These are phyloP conservation scores for Saturnispora zaruensis DNA, from an alignment of 805 yeast genomes.

Conservation along the genomic window DNA sequence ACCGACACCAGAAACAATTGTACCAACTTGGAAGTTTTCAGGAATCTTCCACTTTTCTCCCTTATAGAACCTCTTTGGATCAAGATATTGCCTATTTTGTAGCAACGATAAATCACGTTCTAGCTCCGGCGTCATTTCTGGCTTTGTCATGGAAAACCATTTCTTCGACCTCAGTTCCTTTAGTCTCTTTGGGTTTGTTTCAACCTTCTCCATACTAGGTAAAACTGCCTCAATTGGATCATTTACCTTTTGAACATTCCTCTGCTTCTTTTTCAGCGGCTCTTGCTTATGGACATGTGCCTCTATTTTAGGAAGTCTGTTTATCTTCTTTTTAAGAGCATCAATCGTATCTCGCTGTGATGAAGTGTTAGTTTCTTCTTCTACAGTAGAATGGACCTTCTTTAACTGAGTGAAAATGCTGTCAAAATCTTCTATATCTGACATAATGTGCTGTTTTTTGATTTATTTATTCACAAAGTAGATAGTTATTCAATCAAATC, in stretches of 20 bases:
- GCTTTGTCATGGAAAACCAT: constrained; percentile 79
- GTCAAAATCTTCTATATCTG: constrained; percentile 20
- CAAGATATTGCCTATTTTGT: constrained; percentile 82
- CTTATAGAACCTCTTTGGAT: constrained; percentile 92
- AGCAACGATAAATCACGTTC: constrained; percentile 72
- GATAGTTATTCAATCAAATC: too few relatives aligned
- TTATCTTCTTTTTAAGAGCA: constrained; percentile 22
- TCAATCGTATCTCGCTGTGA: constrained; percentile 18
- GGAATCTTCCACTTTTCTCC: constrained; percentile 69
- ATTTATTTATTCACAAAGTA: too few relatives aligned
- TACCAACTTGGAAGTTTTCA: constrained; percentile 73
- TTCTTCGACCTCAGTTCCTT: constrained; percentile 40
- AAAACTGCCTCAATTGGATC: constrained; percentile 35
- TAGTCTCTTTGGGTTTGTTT: constrained; percentile 14
- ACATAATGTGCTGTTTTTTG: constrained; percentile 1
- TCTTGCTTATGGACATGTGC: constrained; percentile 8
- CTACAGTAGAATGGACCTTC: constrained; percentile 2
- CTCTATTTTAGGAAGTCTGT: constrained; percentile 34
- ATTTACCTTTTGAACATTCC: constrained; percentile 30
- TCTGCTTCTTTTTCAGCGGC: constrained; percentile 9
- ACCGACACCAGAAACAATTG: constrained; percentile 71
- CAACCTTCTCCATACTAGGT: constrained; percentile 11
- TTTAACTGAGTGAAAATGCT: constrained; percentile 26
- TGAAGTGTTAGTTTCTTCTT: not conserved
- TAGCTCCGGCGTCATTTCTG: constrained; percentile 60